A percentile compares a stretch with the other conserved stretches of the same genome.
phyloP scores from a whole-genome alignment of 2,329 filamentous ascomycete genomes.

The Parascedosporium putredinis region DNA sequence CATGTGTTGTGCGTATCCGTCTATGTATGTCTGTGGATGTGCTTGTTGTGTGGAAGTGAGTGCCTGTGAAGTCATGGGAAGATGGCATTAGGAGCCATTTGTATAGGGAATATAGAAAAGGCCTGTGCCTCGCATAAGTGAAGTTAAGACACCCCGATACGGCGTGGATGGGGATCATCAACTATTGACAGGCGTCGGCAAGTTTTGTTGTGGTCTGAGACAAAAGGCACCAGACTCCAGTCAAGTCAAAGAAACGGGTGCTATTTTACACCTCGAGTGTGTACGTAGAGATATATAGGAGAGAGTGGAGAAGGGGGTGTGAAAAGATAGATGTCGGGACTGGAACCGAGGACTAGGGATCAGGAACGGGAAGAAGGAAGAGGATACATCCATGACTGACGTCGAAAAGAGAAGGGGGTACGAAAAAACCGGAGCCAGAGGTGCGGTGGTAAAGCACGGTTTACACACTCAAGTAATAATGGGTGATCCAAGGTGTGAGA shows the following conservation, averaged over 20 bases:
- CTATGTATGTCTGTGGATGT: too few relatives aligned
- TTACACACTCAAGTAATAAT: background rate
- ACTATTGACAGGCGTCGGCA: background rate
- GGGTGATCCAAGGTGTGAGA: background rate
- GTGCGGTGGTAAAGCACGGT: background rate
- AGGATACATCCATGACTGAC: too few relatives aligned
- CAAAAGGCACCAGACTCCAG: background rate
- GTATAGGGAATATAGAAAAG: background rate
- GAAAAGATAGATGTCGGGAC: background rate
- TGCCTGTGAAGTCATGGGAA: too few relatives aligned
- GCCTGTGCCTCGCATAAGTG: conserved; percentile 1
- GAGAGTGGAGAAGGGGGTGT: conserved; percentile 1
- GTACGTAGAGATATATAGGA: background rate
- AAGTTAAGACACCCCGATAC: background rate
- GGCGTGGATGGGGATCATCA: background rate
- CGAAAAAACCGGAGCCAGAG: background rate
- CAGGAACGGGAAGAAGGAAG: background rate
- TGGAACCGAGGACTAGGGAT: background rate
- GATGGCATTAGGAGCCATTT: background rate
- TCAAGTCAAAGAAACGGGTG: background rate
- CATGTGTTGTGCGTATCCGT: too few relatives aligned
- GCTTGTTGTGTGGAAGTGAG: too few relatives aligned
- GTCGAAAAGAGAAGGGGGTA: background rate
- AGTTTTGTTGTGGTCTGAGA: conserved; percentile 3
- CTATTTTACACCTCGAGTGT: background rate